Percentiles rank a stretch among this genome's conserved stretches.
Conservation (phyloP, 495 filamentous ascomycete species). For the Penicillium desertorum region DNA sequence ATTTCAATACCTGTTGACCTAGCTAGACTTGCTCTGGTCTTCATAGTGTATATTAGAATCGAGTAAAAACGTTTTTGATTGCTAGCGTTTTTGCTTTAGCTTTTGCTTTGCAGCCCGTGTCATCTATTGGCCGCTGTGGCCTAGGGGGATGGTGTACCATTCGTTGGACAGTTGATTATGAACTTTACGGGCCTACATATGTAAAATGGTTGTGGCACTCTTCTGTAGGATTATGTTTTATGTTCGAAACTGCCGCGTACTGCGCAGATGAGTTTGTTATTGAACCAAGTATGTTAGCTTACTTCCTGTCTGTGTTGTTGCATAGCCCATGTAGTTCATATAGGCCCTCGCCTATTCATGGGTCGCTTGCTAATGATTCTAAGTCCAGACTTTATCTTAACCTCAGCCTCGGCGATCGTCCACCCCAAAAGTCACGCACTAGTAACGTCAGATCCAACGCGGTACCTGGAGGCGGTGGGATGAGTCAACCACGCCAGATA, state of each 20-base stretch:
- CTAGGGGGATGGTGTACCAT: neutral
- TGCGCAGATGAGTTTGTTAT: neutral
- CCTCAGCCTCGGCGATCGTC: neutral
- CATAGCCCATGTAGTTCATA: neutral
- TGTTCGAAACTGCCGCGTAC: neutral
- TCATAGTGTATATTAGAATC: constrained; percentile 36
- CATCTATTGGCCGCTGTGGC: constrained; percentile 6
- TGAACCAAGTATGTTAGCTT: neutral
- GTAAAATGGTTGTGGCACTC: neutral
- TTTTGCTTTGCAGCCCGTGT: constrained; percentile 12
- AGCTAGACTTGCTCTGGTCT: constrained; percentile 23
- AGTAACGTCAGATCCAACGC: neutral
- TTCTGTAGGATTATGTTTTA: neutral
- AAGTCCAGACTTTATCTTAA: neutral
- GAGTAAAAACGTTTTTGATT: constrained; percentile 24
- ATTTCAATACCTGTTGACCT: constrained; percentile 13
- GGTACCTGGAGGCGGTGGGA: neutral
- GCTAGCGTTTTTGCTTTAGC: constrained; percentile 14
- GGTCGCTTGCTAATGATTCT: neutral
- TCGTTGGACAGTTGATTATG: neutral
- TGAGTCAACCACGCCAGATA: neutral
- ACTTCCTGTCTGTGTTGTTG: neutral
- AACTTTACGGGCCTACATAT: neutral
- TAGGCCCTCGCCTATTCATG: neutral
- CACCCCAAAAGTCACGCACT: too few relatives aligned